phyloP scores from a whole-genome alignment of 768 basidiomycete genomes.

The Lactarius pseudohatsudake region DNA sequence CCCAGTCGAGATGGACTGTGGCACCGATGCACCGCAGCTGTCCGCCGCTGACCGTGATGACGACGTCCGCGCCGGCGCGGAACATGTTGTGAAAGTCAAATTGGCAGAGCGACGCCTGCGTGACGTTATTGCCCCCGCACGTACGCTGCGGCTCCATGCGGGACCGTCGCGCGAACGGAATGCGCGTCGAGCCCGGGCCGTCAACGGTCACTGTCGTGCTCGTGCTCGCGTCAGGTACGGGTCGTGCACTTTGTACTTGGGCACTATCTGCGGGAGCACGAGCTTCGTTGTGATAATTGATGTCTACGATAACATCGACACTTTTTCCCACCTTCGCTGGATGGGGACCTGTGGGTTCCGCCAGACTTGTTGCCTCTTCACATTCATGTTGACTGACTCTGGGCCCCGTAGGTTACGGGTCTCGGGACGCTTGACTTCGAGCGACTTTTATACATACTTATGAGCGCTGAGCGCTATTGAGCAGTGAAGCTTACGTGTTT shows the following conservation, averaged over 20 bases:
- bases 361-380: too few relatives aligned
- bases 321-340: too few relatives aligned
- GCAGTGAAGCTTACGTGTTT: too few relatives aligned
- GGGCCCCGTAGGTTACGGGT: too few relatives aligned
- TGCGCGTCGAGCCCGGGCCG: slow-evolving; percentile 48
- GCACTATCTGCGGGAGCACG: too few relatives aligned
- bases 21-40: slow-evolving; percentile 51
- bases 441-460: too few relatives aligned
- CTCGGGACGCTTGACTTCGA: too few relatives aligned
- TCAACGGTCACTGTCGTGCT: slow-evolving; percentile 61
- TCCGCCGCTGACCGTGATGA: slow-evolving; percentile 60
- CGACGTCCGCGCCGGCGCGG: slow-evolving; percentile 58
- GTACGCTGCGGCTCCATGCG: slow-evolving; percentile 56
- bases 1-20: slow-evolving; percentile 67
- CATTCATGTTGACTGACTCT: too few relatives aligned
- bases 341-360: too few relatives aligned
- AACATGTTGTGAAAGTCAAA: slow-evolving; percentile 72
- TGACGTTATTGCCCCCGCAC: slow-evolving; percentile 56
- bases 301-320: too few relatives aligned
- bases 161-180: slow-evolving; percentile 59
- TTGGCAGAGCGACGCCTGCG: slow-evolving; percentile 54
- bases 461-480: too few relatives aligned
- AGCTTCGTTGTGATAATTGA: too few relatives aligned
- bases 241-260: slow-evolving; percentile 68
- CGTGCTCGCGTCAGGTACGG: slow-evolving; percentile 49